These are phyloP conservation scores for Cinchona pubescens DNA, from an alignment of 257 asterid species.

Conservation along the genomic window DNA sequence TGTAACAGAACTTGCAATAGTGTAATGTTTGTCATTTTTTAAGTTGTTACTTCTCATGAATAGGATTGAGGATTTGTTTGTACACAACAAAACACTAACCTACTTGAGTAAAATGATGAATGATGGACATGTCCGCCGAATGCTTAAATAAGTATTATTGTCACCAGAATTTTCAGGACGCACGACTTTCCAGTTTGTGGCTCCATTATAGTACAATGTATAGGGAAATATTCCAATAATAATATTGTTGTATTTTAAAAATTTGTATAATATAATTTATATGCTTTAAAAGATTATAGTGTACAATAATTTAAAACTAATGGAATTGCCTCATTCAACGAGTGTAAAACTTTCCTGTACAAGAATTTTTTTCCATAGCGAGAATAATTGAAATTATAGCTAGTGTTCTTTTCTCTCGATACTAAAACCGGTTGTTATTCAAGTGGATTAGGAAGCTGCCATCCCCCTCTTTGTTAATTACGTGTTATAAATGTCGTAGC, in stretches of 20 bases:
- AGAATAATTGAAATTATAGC: too few relatives aligned
- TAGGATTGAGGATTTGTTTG: not conserved
- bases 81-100: not conserved
- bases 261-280: too few relatives aligned
- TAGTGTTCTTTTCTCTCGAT: not conserved
- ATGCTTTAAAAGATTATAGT: too few relatives aligned
- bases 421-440: not conserved
- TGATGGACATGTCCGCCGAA: conserved; percentile 1
- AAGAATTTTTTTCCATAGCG: too few relatives aligned
- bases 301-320: too few relatives aligned
- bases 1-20: not conserved
- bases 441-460: not conserved
- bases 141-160: not conserved
- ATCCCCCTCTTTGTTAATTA: not conserved
- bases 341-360: too few relatives aligned
- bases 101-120: not conserved
- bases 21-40: not conserved
- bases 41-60: not conserved
- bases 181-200: not conserved
- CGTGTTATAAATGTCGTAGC: not conserved
- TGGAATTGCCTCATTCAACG: too few relatives aligned
- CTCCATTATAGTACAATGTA: not conserved
- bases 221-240: too few relatives aligned
- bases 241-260: too few relatives aligned
- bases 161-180: not conserved